Base-by-base conservation (phyloP, 805 yeast species). In the Saccharomycopsis synnaedendra region DNA sequence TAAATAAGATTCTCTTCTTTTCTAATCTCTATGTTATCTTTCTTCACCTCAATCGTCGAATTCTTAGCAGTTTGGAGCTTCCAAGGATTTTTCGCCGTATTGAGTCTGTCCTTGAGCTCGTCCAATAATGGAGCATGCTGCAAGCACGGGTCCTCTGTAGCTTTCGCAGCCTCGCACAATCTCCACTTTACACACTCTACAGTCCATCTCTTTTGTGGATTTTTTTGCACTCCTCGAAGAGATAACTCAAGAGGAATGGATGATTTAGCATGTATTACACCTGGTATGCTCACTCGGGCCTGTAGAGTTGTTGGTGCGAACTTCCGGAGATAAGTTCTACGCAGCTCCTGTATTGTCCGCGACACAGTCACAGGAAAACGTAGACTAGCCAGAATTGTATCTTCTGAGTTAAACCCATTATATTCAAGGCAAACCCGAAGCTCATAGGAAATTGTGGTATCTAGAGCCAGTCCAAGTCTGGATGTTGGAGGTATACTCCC, bases 401-500 rank as follows among this genome's bases (percentile, higher is more conserved):
- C 41, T 19, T 19, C 19, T 19, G 19, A 19, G 27, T 32, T 33
- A 9, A 34, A 5, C 5, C 36, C 32, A 34, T 8, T 38, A n/a
- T 10, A 34, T 34, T 34, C 37, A 10, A 34, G 11, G 27, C 11
- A 11, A 8, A 11, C 39, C 8, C 8, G 28, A 7, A 46, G 7
- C 29, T 46, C 42, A 32, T 46, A 46, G 4, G 5, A 29, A 9
- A 47, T 39, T n/a, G 10, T 27, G 37, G 46, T 43, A 19, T 37
- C 46, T 32, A 35, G 28, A 4, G 7, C 11, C 9, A 6, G 27
- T 33, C 50, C 50, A 6, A 47, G 10, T 7, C 32, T 27, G 6
- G 47, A 39, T 5, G 50, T 43, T 4, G 50, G 40, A 7, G 44
- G 40, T 9, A 33, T 43, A 30, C 32, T 27, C 5, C 50, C 50